Percentiles rank a stretch among this genome's conserved stretches.
Conservation (phyloP, 352 stramenopile genomes). For the Pythium brassicae region DNA sequence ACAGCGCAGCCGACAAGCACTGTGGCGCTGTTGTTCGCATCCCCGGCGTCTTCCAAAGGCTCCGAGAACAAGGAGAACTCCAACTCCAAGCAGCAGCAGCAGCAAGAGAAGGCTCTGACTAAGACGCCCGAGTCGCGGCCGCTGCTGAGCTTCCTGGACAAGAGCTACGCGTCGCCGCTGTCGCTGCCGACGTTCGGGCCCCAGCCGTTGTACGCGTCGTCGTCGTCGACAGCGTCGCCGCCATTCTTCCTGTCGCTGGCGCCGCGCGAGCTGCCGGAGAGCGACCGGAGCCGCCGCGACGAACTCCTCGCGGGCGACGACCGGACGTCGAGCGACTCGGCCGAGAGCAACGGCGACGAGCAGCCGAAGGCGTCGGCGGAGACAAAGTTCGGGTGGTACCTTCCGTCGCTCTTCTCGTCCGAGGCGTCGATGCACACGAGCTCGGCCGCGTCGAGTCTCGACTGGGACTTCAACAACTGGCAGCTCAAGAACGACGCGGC, state of each 20-base stretch:
- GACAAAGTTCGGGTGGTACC: conserved; percentile 75
- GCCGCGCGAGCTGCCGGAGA: conserved; percentile 16
- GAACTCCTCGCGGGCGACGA: conserved; percentile 18
- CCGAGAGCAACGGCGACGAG: conserved; percentile 5
- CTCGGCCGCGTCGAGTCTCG: conserved; percentile 48
- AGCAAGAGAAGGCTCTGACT: conserved; percentile 19
- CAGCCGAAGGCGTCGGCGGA: conserved; percentile 20
- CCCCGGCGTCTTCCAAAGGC: background rate
- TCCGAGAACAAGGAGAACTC: conserved; percentile 2
- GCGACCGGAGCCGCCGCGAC: conserved; percentile 2
- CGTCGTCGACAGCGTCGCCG: conserved; percentile 14
- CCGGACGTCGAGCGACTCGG: conserved; percentile 13
- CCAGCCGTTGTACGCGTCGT: conserved; percentile 39
- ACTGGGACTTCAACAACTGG: conserved; percentile 80
- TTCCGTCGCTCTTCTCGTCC: conserved; percentile 72
- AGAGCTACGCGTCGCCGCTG: conserved; percentile 25
- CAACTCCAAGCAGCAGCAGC: conserved; percentile 11
- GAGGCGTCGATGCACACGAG: conserved; percentile 53
- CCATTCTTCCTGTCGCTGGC: conserved; percentile 59
- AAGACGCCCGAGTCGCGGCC: conserved; percentile 19
- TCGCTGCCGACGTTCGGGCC: conserved; percentile 35
- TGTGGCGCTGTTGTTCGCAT: background rate
- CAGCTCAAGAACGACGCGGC: conserved; percentile 17
- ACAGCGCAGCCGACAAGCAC: background rate
- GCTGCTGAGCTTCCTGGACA: conserved; percentile 34